Conservation (phyloP, 257 asterid species). For the Mentha longifolia region DNA sequence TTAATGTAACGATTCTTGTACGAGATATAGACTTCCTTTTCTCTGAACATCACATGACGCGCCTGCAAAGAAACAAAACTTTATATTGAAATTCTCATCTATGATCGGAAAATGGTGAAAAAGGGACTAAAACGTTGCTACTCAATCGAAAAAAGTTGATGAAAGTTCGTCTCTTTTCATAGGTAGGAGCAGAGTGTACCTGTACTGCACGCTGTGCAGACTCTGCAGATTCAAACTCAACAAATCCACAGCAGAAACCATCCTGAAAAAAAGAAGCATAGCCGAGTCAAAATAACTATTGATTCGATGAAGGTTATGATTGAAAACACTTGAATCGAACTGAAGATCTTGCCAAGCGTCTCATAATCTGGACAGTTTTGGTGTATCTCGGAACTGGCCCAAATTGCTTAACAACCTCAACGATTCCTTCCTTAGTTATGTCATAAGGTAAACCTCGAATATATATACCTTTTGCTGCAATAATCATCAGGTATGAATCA, state of each 20-base stretch:
- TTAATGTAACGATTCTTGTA: constrained; percentile 40
- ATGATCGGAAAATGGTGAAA: not conserved
- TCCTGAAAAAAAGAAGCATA: constrained; percentile 46
- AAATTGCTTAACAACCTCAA: constrained; percentile 48
- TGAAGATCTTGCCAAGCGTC: constrained; percentile 43
- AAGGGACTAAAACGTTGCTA: not conserved
- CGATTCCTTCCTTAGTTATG: constrained; percentile 47
- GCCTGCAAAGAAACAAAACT: constrained; percentile 42
- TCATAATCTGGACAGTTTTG: constrained; percentile 50
- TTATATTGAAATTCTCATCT: not conserved
- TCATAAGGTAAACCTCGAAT: constrained; percentile 53
- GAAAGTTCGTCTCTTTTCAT: not conserved
- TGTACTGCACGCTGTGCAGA: constrained; percentile 65
- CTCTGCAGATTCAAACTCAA: constrained; percentile 63
- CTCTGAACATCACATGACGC: constrained; percentile 47
- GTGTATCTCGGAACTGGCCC: constrained; percentile 48
- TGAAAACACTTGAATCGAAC: not conserved
- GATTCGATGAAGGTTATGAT: not conserved
- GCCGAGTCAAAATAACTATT: constrained; percentile 24
- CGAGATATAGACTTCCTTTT: constrained; percentile 45
- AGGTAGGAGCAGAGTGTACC: constrained; percentile 35
- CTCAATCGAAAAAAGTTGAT: not conserved
- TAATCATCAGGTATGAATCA: not conserved
- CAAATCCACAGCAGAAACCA: constrained; percentile 74
- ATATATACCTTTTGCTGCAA: constrained; percentile 50